Percentiles rank a stretch among this genome's conserved stretches.
Conservation (phyloP, 2,329 filamentous ascomycete species). For the Elsinoe australis region DNA sequence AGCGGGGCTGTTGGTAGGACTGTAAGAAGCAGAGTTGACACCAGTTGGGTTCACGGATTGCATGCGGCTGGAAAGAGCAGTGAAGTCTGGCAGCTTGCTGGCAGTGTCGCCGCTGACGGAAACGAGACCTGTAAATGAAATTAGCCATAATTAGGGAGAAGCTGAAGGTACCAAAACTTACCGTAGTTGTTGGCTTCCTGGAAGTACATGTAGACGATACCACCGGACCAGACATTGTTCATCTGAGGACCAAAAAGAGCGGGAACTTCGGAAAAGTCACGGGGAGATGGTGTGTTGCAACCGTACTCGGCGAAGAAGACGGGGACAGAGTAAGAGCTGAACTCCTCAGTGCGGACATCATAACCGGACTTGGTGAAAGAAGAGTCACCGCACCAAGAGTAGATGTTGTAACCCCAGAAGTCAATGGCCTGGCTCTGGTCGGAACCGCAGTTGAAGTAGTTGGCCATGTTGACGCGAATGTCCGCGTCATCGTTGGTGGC, state of each 20-base stretch:
- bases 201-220: slow-evolving; percentile 99
- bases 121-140: slow-evolving; percentile 51
- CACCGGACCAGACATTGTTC: slow-evolving; percentile 82
- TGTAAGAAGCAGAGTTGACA: slow-evolving; percentile 62
- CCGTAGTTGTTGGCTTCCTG: slow-evolving; percentile 86
- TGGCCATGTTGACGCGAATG: slow-evolving; percentile 72
- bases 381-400: slow-evolving; percentile 94
- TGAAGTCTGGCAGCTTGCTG: slow-evolving; percentile 65
- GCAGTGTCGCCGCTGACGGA: slow-evolving; percentile 52
- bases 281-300: slow-evolving; percentile 68
- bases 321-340: slow-evolving; percentile 80
- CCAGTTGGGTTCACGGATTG: slow-evolving; percentile 58
- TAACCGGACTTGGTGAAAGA: slow-evolving; percentile 71
- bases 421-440: slow-evolving; percentile 62
- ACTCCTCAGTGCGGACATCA: slow-evolving; percentile 74
- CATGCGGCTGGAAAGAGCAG: slow-evolving; percentile 62
- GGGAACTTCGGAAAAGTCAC: slow-evolving; percentile 76
- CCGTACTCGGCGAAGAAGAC: slow-evolving; percentile 99
- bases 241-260: slow-evolving; percentile 75
- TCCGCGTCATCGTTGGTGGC: slow-evolving; percentile 86
- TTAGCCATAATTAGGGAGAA: slow-evolving; percentile 20
- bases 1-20: slow-evolving; percentile 59
- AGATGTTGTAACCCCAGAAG: slow-evolving; percentile 99
- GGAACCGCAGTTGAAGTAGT: slow-evolving; percentile 88
- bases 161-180: slow-evolving; percentile 30